Evolutionary conservation across 805 yeast genomes (phyloP), one percentile per base, ranked within the genome.

Genomic region (Pichia scutulata): DNA sequence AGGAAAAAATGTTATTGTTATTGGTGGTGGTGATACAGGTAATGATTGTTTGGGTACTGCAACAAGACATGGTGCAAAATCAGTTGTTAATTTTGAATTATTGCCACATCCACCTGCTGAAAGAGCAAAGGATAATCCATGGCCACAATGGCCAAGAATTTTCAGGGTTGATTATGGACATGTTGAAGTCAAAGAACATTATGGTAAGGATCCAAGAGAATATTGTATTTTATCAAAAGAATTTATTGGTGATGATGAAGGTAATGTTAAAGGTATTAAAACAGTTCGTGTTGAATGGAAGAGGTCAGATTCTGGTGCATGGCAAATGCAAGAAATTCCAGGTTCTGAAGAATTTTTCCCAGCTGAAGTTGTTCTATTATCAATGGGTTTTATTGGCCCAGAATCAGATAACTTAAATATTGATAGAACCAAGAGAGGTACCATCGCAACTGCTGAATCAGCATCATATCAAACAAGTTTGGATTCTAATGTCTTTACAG

Each of bases 21-120:
- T 92, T 74, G 99, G 99, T 63, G 99, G 99, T 75, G 99, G 99
- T 81, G 99, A 92, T 70, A 92, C 98, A 36, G 99, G 99, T 80
- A 92, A 92, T 67, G 99, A 92, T 76, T 92, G 98, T 80, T 78
- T 92, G 63, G 98, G 98, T 71, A 92, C 99, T 42, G 80, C 97
- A 22, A 90, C 93, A 39, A 85, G 98, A 73, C 98, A 93, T 67
- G 97, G 97, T 41, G 98, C 98, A 55, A 82, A 86, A 67, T 86
- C 95, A 10, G 97, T 93, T 52, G 78, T 83, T 57, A 92, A 92
- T 78, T 93, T 92, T 68, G 99, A 92, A 74, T 77, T 92, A 66
- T 75, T 92, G 60, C 99, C 99, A 52, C 82, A 84, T 60, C 99
- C 99, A 56, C 87, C 97, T 37, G 76, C 76, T 28, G 77, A 80